Evolutionary conservation across 1,284 basidiomycete genomes (phyloP), one percentile per base, ranked within the genome.

Genomic region (Phaffia rhodozyma): DNA sequence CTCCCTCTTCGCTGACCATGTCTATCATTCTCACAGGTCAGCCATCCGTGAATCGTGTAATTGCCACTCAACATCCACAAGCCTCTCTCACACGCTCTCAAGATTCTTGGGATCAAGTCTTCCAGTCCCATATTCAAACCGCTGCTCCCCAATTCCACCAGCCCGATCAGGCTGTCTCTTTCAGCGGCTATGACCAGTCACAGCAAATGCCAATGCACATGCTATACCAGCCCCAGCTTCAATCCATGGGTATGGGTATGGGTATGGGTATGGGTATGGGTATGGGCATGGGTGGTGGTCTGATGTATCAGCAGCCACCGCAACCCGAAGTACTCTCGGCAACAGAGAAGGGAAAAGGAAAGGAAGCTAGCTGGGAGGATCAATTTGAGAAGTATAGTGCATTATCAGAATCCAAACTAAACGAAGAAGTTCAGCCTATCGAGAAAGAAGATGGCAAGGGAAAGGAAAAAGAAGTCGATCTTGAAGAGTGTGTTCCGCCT

Each of bases 371-470:
- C 25, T 65, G 63, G 63, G 63, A 66, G 1, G 25, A 25, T n/a
- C 56, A 55, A 23, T 66, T 60, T 55, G 67, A 55, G 20, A 47
- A 27, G 30, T 62, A 58, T 47, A 59, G 48, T 18, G 6, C 30
- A 29, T 11, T 29, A 13, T 29, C 48, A 27, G 61, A 79, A 66
- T 83, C 79, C 68, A 86, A 86, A 68, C 84, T 81, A 6, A 87
- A 88, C 73, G 90, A 87, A 70, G 86, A 87, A 69, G 83, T 83
- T 32, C 87, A 86, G 1, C 86, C 89, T 73, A 83, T 83, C 18
- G 82, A 86, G 70, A 79, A 82, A 3, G 75, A 78, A 47, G 82
- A 81, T 48, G 63, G 68, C 55, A 48, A 61, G 30, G 56, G 56
- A 58, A 52, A 25, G 32, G 54, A n/a, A 66, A 58, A 55, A 34